These are phyloP conservation scores for Macrophomina phaseolina DNA, from an alignment of 2,329 filamentous ascomycete species.

Conservation along the genomic window DNA sequence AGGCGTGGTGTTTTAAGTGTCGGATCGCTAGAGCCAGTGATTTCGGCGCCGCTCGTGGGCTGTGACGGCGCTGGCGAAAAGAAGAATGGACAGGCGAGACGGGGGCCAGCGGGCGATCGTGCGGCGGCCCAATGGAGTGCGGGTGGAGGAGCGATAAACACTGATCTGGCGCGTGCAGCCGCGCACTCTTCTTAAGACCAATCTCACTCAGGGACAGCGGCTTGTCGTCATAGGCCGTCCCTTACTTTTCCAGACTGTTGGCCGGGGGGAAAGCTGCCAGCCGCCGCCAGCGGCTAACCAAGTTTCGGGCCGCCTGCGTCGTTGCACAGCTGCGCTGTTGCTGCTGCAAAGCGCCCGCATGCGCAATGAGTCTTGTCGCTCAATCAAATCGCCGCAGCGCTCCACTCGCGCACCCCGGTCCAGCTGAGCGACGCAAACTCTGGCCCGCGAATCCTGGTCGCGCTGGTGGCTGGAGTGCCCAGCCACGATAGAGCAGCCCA, in stretches of 20 bases:
- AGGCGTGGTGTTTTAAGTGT: constrained; percentile 20
- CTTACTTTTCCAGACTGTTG: constrained; percentile 12
- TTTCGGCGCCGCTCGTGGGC: constrained; percentile 7
- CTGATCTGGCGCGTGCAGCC: background rate
- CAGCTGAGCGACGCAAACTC: constrained; percentile 17
- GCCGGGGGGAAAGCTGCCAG: background rate
- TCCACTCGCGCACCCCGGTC: background rate
- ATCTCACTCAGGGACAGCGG: background rate
- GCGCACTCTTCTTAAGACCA: constrained; percentile 11
- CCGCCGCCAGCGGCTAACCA: background rate
- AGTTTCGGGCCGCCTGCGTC: background rate
- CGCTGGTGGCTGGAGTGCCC: constrained; percentile 7
- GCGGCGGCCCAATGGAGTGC: constrained; percentile 4
- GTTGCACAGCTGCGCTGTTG: background rate
- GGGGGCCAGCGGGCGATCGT: constrained; percentile 9
- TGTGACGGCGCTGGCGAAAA: constrained; percentile 19
- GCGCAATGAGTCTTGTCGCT: constrained; percentile 1
- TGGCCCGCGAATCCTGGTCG: background rate
- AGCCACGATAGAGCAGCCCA: constrained; percentile 4
- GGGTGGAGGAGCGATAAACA: constrained; percentile 21
- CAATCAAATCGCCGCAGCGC: constrained; percentile 15
- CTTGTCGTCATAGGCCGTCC: constrained; percentile 21
- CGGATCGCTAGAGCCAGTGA: constrained; percentile 14
- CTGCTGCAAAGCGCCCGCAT: constrained; percentile 6
- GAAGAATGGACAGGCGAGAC: constrained; percentile 2